Conservation (phyloP, 805 yeast genomes). For the Candida multigemmis region DNA sequence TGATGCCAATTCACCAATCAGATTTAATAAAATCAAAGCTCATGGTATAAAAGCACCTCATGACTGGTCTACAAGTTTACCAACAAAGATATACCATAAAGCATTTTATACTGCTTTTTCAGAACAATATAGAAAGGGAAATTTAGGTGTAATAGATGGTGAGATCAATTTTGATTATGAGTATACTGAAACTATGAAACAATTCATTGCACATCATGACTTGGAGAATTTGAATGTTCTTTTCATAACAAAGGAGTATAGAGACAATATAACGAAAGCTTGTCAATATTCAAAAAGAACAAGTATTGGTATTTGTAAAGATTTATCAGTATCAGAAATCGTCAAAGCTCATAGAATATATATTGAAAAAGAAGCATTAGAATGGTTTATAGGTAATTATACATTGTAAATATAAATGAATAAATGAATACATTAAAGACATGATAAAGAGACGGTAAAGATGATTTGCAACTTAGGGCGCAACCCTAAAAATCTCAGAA, state of each 20-base stretch:
- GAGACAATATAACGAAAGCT: conserved; percentile 53
- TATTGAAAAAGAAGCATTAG: conserved; percentile 65
- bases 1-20: conserved; percentile 88
- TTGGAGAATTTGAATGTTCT: conserved; percentile 47
- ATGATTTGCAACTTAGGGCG: too few relatives aligned
- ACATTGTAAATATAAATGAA: too few relatives aligned
- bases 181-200: conserved; percentile 38
- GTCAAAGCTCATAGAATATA: conserved; percentile 70
- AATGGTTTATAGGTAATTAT: conserved; percentile 39
- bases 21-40: conserved; percentile 85
- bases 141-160: conserved; percentile 61
- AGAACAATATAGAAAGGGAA: conserved; percentile 69
- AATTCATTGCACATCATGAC: conserved; percentile 40
- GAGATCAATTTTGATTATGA: conserved; percentile 30
- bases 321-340: conserved; percentile 74
- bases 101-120: conserved; percentile 82
- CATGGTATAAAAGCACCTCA: conserved; percentile 86
- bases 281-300: conserved; percentile 49
- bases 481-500: too few relatives aligned
- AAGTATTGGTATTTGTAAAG: conserved; percentile 64
- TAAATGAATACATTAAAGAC: too few relatives aligned
- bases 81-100: conserved; percentile 57
- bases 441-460: too few relatives aligned
- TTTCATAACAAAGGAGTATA: conserved; percentile 55
- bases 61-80: conserved; percentile 75